Conservation (phyloP, 306 rosid genomes). For the Vicia faba region DNA sequence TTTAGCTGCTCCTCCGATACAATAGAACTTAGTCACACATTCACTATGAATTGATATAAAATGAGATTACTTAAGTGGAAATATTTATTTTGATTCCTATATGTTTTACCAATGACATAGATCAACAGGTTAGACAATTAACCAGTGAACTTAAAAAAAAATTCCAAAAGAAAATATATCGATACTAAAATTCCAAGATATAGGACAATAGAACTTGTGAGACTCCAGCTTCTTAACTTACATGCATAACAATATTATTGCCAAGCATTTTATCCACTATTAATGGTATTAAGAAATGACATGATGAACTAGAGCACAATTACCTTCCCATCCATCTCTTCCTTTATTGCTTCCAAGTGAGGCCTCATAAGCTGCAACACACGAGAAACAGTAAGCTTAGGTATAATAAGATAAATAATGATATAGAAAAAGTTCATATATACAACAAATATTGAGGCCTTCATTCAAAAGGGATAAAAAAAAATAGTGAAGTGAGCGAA, state of each 20-base stretch:
- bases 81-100: slow-evolving; percentile 24
- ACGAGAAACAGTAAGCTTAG: slow-evolving; percentile 20
- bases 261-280: slow-evolving; percentile 2
- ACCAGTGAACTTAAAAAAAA: background rate
- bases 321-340: slow-evolving; percentile 68
- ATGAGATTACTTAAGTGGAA: background rate
- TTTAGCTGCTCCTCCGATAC: too few relatives aligned
- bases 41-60: too few relatives aligned
- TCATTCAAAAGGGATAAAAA: background rate
- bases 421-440: background rate
- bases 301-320: slow-evolving; percentile 27
- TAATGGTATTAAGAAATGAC: slow-evolving; percentile 10
- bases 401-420: slow-evolving; percentile 21
- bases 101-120: slow-evolving; percentile 9
- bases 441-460: background rate
- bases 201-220: slow-evolving; percentile 7
- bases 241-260: slow-evolving; percentile 19
- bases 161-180: background rate
- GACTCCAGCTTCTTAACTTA: background rate
- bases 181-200: slow-evolving; percentile 14
- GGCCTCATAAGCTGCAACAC: slow-evolving; percentile 72
- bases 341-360: slow-evolving; percentile 61
- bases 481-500: background rate
- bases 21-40: too few relatives aligned
- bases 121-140: slow-evolving; percentile 16